Base-by-base conservation (phyloP, 345 rosid genomes). In the Euphorbia lathyris region DNA sequence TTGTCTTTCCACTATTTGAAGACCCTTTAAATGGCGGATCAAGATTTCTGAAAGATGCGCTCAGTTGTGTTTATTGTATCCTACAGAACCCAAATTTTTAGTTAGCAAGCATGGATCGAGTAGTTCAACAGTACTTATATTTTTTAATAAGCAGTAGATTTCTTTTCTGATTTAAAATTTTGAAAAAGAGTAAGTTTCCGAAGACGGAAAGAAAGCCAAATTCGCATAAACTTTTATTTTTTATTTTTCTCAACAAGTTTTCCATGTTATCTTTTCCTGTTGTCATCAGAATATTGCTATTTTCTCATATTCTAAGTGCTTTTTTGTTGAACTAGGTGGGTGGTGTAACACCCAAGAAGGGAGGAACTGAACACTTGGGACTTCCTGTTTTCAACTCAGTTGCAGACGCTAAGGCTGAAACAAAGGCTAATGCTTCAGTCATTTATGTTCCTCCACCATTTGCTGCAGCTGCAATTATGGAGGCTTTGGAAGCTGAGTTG, bases 321-420 rank as follows among this genome's bases (percentile, higher is more conserved):
- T 19, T 11, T 27, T 58, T 36, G 10, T 38, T 65, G 50, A 32
- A 47, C 67, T 26, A 95, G 99, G 99, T 95, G 40, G 99, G 92
- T 45, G 97, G 99, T 26, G 99, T 92, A 73, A 95, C 99, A 65
- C 99, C 97, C 0, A 92, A 92, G 87, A 95, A 95, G 74, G 99
- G 97, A 32, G 99, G 99, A 11, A 95, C 97, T 1, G 97, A 92
- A 57, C 99, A 95, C 81, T 79, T 90, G 80, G 99, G 97, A 19
- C 96, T 92, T 72, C 97, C 97, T 57, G 97, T 95, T 62, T 95
- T 87, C 71, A 92, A 95, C 69, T 47, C 97, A 0, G 97, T 95
- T 65, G 97, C 97, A 14, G 99, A 95, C 83, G 99, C 99, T 1
- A 95, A 90, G 67, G 96, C 97, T 9, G 97, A 90, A 75, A 87